These are phyloP conservation scores for Curvularia hawaiiensis DNA, from an alignment of 2,329 filamentous ascomycete species.

Conservation along the genomic window DNA sequence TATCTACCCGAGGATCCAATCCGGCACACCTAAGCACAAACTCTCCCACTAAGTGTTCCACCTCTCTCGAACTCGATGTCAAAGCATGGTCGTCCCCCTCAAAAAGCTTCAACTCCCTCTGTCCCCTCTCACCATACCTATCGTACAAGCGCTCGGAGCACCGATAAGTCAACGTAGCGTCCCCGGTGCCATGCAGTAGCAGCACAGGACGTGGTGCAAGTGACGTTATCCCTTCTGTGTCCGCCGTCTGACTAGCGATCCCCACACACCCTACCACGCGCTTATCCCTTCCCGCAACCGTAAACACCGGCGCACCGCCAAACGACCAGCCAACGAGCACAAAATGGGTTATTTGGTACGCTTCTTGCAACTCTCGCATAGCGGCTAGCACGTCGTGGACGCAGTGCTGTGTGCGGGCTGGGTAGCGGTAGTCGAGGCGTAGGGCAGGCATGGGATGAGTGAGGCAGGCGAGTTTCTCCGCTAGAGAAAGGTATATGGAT, in stretches of 20 bases:
- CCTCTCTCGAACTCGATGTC: constrained; percentile 2
- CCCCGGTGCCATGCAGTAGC: constrained; percentile 4
- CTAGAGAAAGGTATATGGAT: constrained; percentile 1
- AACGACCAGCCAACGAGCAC: constrained; percentile 10
- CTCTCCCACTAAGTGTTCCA: constrained; percentile 5
- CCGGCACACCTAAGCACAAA: constrained; percentile 6
- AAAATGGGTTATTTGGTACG: not conserved
- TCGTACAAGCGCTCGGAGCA: constrained; percentile 1
- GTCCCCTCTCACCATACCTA: not conserved
- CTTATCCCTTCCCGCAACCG: not conserved
- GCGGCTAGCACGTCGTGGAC: constrained; percentile 5
- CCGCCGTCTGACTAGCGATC: constrained; percentile 6
- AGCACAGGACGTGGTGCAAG: constrained; percentile 4
- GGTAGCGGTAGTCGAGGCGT: constrained; percentile 8
- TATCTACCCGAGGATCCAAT: not conserved
- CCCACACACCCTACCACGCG: constrained; percentile 5
- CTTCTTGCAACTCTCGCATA: constrained; percentile 2
- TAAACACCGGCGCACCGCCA: constrained; percentile 6
- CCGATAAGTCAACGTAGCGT: not conserved
- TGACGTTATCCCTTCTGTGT: constrained; percentile 1
- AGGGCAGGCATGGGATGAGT: not conserved
- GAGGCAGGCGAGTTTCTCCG: constrained; percentile 2
- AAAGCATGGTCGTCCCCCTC: constrained; percentile 8
- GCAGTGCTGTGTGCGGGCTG: constrained; percentile 4
- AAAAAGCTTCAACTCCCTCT: constrained; percentile 1